Evolutionary conservation across 106 monocot species (phyloP).

Genomic region (Vanilla planifolia): DNA sequence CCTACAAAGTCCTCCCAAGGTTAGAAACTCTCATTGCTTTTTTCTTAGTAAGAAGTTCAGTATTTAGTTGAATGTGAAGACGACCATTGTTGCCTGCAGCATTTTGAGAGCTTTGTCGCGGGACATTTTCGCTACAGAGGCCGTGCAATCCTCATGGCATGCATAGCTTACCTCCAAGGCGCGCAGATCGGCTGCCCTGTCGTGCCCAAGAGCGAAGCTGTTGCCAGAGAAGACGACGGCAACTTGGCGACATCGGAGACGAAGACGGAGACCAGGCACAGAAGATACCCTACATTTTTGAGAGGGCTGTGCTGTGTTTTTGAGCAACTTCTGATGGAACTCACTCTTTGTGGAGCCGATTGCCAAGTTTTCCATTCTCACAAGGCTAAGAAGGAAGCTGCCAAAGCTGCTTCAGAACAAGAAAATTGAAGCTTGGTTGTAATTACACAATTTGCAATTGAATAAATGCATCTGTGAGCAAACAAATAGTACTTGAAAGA

Average conservation of each 20-base stretch:
- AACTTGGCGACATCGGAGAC: background rate
- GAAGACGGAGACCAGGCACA: too few species aligned
- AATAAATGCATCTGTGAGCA: too few species aligned
- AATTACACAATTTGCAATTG: too few species aligned
- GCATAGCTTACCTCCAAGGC: constrained; percentile 12
- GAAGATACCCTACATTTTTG: too few species aligned
- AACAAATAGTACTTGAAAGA: too few species aligned
- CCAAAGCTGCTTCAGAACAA: background rate
- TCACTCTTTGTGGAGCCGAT: constrained; percentile 12
- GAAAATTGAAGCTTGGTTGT: too few species aligned
- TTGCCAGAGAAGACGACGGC: constrained; percentile 4
- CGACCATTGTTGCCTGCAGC: constrained; percentile 4
- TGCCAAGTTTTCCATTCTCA: constrained; percentile 8
- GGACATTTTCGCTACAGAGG: constrained; percentile 14
- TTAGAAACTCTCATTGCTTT: too few species aligned
- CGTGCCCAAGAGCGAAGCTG: constrained; percentile 5
- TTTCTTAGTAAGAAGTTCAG: too few species aligned
- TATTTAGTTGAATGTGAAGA: background rate
- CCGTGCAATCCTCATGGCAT: constrained; percentile 11
- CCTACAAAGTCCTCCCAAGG: constrained; percentile 33
- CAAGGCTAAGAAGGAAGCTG: constrained; percentile 10
- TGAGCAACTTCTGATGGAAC: constrained; percentile 10
- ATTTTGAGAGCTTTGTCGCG: constrained; percentile 17
- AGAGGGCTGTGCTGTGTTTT: constrained; percentile 6
- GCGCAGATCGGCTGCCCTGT: constrained; percentile 14